A percentile compares a stretch with the other conserved stretches of the same genome.
Conservation (phyloP, 2,329 filamentous ascomycete genomes). For the Colletotrichum sp. region DNA sequence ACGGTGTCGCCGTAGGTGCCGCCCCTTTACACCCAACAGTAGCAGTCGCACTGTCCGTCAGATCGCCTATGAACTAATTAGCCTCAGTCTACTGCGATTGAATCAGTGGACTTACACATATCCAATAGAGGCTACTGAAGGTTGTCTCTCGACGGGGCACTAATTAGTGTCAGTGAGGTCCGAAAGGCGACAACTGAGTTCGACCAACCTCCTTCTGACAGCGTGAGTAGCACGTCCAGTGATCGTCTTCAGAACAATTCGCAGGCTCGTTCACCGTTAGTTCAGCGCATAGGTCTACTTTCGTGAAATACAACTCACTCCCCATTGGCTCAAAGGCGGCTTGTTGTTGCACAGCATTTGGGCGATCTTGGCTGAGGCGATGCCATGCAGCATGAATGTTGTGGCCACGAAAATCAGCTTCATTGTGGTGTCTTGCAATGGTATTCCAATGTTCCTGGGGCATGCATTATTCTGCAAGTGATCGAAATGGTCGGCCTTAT, state of each 20-base stretch:
- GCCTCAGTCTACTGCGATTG: background rate
- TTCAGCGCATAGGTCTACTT: background rate
- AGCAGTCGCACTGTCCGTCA: background rate
- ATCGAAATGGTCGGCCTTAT: background rate
- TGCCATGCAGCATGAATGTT: background rate
- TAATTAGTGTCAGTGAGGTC: fast-evolving
- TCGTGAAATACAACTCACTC: background rate
- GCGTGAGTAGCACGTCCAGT: background rate
- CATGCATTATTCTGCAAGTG: fast-evolving
- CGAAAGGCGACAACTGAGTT: fast-evolving
- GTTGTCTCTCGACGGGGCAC: background rate
- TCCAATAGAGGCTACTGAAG: background rate
- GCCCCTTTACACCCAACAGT: background rate
- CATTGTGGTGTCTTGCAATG: background rate
- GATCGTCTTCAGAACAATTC: background rate
- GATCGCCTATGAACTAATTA: background rate
- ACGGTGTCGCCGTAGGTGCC: too few species aligned
- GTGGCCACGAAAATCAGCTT: background rate
- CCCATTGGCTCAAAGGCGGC: background rate
- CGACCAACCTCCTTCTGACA: background rate
- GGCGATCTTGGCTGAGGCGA: background rate
- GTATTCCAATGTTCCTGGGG: background rate
- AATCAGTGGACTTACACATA: background rate
- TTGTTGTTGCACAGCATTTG: background rate
- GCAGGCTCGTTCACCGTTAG: background rate